phyloP scores from a whole-genome alignment of 495 filamentous ascomycete genomes.

The Penicillium pulvis region DNA sequence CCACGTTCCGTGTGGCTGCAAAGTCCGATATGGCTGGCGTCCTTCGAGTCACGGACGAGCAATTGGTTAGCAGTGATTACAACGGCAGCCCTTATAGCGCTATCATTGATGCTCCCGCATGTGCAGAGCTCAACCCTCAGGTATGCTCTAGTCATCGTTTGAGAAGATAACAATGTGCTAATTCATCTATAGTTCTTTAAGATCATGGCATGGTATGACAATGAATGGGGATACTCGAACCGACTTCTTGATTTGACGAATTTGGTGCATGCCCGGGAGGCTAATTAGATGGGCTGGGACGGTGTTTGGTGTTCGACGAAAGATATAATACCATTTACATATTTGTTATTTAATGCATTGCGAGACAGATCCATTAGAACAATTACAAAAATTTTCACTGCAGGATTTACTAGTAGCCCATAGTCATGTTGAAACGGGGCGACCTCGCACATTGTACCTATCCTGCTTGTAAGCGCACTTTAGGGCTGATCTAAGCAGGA shows the following conservation, averaged over 20 bases:
- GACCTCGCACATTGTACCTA: no score
- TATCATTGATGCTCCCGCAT: conserved; percentile 34
- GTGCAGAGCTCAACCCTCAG: conserved; percentile 35
- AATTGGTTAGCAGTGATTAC: conserved; percentile 39
- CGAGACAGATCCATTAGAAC: not conserved
- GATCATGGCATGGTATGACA: conserved; percentile 44
- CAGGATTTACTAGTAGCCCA: no score
- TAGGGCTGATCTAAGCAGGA: no score
- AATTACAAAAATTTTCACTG: not conserved
- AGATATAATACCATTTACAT: conserved; percentile 1
- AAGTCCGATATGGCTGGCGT: conserved; percentile 34
- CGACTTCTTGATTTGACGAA: conserved; percentile 37
- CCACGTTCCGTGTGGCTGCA: conserved; percentile 32
- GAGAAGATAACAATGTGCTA: not conserved
- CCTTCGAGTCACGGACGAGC: conserved; percentile 32
- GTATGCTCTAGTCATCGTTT: conserved; percentile 11
- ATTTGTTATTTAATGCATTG: not conserved
- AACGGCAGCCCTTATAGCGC: conserved; percentile 35
- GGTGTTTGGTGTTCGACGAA: not conserved
- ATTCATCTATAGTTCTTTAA: conserved; percentile 32
- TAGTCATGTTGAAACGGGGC: no score
- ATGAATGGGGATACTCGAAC: conserved; percentile 43
- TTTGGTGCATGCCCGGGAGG: conserved; percentile 25
- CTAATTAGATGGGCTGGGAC: not conserved
- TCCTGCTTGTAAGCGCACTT: no score